Conservation (phyloP, 768 basidiomycete genomes). For the Rhodotorula paludigena region DNA sequence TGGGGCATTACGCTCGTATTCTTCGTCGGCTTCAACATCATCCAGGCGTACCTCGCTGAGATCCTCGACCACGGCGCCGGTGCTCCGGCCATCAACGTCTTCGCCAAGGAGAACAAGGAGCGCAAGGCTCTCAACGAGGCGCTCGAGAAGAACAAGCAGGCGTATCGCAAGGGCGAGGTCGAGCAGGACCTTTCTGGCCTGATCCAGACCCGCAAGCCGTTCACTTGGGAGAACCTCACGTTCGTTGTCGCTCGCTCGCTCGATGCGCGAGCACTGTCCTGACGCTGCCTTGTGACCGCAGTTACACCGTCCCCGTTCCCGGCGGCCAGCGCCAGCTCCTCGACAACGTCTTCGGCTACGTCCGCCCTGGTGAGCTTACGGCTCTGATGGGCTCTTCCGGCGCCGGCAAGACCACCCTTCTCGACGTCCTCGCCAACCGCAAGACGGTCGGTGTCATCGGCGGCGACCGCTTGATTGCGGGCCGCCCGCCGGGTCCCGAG, state of each 20-base stretch:
- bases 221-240: constrained; percentile 71
- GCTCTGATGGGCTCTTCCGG: constrained; percentile 84
- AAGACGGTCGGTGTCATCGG: constrained; percentile 66
- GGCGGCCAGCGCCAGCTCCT: constrained; percentile 38
- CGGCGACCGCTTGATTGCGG: constrained; percentile 66
- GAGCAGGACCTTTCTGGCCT: constrained; percentile 52
- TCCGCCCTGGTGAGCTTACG: constrained; percentile 66
- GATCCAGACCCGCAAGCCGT: constrained; percentile 52
- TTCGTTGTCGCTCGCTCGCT: constrained; percentile 48
- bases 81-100: constrained; percentile 57
- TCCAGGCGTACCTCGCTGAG: constrained; percentile 54
- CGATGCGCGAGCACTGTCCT: constrained; percentile 45
- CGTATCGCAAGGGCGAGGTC: constrained; percentile 46
- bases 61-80: constrained; percentile 53
- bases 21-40: constrained; percentile 54
- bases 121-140: constrained; percentile 50
- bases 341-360: constrained; percentile 48
- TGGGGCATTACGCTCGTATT: constrained; percentile 65
- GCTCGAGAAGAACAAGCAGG: constrained; percentile 54
- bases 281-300: not conserved
- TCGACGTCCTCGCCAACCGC: constrained; percentile 59
- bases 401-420: constrained; percentile 59
- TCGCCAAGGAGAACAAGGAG: constrained; percentile 57
- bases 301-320: constrained; percentile 34
- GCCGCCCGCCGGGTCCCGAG: constrained; percentile 55